Percentiles rank a stretch among this genome's conserved stretches.
phyloP scores from a whole-genome alignment of 352 stramenopile genomes.

The Phytophthora constricta region DNA sequence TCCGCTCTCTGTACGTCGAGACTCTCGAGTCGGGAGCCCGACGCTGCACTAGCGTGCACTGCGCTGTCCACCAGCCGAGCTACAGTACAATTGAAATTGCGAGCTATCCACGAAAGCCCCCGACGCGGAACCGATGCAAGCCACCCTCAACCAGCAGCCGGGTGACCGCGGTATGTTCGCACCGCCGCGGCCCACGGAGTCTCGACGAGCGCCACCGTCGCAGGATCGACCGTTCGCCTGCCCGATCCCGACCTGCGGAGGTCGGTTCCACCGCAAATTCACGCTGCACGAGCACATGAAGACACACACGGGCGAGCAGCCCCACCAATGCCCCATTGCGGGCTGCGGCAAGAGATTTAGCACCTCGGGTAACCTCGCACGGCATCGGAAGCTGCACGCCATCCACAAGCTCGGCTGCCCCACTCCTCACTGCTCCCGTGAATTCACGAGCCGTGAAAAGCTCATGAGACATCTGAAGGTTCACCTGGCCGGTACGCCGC shows the following conservation, averaged over 20 bases:
- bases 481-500: slow-evolving; percentile 52
- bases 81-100: slow-evolving; percentile 46
- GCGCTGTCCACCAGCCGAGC: slow-evolving; percentile 27
- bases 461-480: slow-evolving; percentile 58
- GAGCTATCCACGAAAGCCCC: slow-evolving; percentile 26
- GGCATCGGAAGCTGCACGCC: slow-evolving; percentile 67
- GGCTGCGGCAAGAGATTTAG: slow-evolving; percentile 74
- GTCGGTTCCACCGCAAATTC: slow-evolving; percentile 75
- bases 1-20: slow-evolving; percentile 26
- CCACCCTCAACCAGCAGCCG: slow-evolving; percentile 26
- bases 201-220: slow-evolving; percentile 30
- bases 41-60: slow-evolving; percentile 7
- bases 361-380: slow-evolving; percentile 76
- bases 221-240: slow-evolving; percentile 57
- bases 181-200: slow-evolving; percentile 15
- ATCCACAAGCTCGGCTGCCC: slow-evolving; percentile 57
- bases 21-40: slow-evolving; percentile 6
- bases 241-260: slow-evolving; percentile 50
- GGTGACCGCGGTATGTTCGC: slow-evolving; percentile 13
- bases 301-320: slow-evolving; percentile 81
- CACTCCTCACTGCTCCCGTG: slow-evolving; percentile 48
- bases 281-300: slow-evolving; percentile 79
- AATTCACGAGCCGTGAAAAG: slow-evolving; percentile 61
- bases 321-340: slow-evolving; percentile 58
- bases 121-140: slow-evolving; percentile 34